Conservation (phyloP, 805 yeast species). For the Candida chauliodis region DNA sequence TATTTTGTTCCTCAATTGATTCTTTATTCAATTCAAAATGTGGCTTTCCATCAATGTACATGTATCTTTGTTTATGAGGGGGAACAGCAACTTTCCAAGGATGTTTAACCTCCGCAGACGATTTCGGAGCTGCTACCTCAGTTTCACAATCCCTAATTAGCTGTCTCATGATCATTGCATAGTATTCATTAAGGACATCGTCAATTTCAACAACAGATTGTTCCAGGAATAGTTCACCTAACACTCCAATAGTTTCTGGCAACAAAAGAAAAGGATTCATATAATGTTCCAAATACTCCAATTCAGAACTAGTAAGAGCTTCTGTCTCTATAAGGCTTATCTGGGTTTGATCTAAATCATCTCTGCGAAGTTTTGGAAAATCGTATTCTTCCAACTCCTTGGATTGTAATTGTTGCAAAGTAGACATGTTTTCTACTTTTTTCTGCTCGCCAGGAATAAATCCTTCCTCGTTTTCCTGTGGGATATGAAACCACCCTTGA, state of each 20-base stretch:
- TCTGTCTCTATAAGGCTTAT: conserved; percentile 20
- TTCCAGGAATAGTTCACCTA: conserved; percentile 54
- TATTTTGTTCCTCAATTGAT: conserved; percentile 27
- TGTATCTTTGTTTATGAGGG: conserved; percentile 85
- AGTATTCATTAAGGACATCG: conserved; percentile 57
- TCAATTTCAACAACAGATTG: conserved; percentile 69
- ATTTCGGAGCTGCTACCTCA: conserved; percentile 55
- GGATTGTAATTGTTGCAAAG: conserved; percentile 75
- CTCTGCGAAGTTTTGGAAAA: conserved; percentile 65
- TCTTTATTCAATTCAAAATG: conserved; percentile 28
- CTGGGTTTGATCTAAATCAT: conserved; percentile 39
- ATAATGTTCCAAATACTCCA: conserved; percentile 47
- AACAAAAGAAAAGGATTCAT: conserved; percentile 51
- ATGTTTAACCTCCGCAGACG: conserved; percentile 47
- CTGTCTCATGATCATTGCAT: conserved; percentile 44
- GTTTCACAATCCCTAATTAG: conserved; percentile 57
- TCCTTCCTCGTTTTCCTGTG: conserved; percentile 89
- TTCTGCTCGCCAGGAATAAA: conserved; percentile 80
- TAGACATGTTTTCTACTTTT: conserved; percentile 66
- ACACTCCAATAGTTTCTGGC: conserved; percentile 32
- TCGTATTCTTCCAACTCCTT: conserved; percentile 75
- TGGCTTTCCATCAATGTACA: conserved; percentile 72
- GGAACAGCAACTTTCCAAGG: conserved; percentile 95
- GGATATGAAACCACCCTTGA: conserved; percentile 99
- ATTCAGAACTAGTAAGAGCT: conserved; percentile 32